Conservation (phyloP, 1,284 basidiomycete genomes). For the Neonothopanus nambi region DNA sequence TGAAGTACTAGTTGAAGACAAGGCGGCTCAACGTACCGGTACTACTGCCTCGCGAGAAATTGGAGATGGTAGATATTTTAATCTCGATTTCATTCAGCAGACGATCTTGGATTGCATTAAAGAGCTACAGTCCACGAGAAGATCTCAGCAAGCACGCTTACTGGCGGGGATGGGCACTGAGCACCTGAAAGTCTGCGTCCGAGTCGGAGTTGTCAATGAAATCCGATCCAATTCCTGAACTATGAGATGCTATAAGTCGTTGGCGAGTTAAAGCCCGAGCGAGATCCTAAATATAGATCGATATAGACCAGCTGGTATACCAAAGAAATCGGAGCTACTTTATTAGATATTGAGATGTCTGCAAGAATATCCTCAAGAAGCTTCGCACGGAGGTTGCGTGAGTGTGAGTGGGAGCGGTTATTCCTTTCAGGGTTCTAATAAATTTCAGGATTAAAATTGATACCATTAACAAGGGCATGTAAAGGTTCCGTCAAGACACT, state of each 20-base stretch:
- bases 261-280: neutral
- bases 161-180: neutral
- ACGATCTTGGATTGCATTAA: no score
- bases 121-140: no score
- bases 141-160: neutral
- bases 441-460: no score
- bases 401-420: no score
- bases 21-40: no score
- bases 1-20: neutral
- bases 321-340: neutral
- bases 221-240: neutral
- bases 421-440: no score
- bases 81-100: no score
- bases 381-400: neutral
- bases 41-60: no score
- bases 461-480: no score
- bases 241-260: neutral
- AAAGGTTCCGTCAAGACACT: no score
- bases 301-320: neutral
- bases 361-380: constrained; percentile 4
- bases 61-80: no score
- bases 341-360: neutral
- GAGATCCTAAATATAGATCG: neutral
- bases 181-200: neutral
- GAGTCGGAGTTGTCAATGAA: neutral